Conservation (phyloP, 768 basidiomycete genomes). For the Phylloporus sp. region DNA sequence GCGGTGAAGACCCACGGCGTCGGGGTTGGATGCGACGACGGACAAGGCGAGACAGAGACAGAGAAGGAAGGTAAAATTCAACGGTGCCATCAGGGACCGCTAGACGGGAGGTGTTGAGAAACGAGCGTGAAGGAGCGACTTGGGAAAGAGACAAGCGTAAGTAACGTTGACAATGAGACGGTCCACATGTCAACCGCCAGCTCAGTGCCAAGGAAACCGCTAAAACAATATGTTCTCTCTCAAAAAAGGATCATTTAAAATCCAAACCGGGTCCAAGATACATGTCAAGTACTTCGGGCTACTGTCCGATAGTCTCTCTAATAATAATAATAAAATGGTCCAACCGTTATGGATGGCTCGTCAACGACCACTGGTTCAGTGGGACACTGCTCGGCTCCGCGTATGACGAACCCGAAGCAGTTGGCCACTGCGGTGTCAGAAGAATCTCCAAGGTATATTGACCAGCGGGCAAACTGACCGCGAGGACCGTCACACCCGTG, state of each 20-base stretch:
- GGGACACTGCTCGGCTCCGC: slow-evolving; percentile 63
- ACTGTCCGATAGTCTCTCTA: slow-evolving; percentile 8
- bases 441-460: slow-evolving; percentile 74
- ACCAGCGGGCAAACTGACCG: slow-evolving; percentile 63
- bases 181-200: slow-evolving; percentile 21
- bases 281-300: not conserved
- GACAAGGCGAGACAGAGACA: slow-evolving; percentile 52
- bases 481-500: slow-evolving; percentile 72
- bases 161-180: no score
- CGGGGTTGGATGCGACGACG: slow-evolving; percentile 43
- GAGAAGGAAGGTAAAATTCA: slow-evolving; percentile 61
- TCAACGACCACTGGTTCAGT: slow-evolving; percentile 70
- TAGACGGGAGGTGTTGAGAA: not conserved
- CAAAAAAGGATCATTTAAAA: not conserved
- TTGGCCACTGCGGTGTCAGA: slow-evolving; percentile 91
- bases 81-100: slow-evolving; percentile 40
- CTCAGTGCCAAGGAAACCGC: slow-evolving; percentile 14
- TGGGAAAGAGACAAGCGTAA: no score
- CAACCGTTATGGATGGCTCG: slow-evolving; percentile 51
- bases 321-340: not conserved
- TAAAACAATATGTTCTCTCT: no score
- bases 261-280: slow-evolving; percentile 2
- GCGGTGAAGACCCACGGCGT: slow-evolving; percentile 38
- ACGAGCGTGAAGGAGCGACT: slow-evolving; percentile 19
- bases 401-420: slow-evolving; percentile 58